phyloP scores from a whole-genome alignment of 495 filamentous ascomycete species.

The Penicillium subrubescens region DNA sequence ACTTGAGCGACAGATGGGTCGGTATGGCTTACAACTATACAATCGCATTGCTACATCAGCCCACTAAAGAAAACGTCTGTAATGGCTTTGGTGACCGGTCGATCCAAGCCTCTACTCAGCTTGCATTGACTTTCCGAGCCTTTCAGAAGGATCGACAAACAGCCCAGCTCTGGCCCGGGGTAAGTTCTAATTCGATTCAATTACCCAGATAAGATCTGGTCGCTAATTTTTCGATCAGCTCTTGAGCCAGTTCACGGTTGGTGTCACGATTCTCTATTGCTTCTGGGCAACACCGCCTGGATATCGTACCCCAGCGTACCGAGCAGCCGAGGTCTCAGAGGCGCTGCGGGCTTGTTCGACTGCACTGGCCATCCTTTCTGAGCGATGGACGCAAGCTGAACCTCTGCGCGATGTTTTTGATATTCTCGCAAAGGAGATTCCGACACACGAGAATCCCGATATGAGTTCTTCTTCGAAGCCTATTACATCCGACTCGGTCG shows the following conservation, averaged over 20 bases:
- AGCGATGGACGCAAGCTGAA: conserved; percentile 26
- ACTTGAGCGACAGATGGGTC: conserved; percentile 28
- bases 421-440: conserved; percentile 17
- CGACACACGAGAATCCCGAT: background rate
- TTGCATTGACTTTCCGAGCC: conserved; percentile 20
- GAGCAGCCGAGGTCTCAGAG: conserved; percentile 6
- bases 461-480: background rate
- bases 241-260: conserved; percentile 24
- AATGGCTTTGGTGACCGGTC: conserved; percentile 15
- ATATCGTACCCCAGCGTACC: conserved; percentile 10
- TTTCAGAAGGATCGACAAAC: conserved; percentile 28
- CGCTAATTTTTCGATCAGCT: conserved; percentile 11
- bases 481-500: conserved; percentile 4
- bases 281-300: conserved; percentile 24
- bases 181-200: background rate
- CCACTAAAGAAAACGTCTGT: conserved; percentile 17
- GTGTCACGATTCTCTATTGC: conserved; percentile 27
- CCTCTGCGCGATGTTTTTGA: conserved; percentile 28
- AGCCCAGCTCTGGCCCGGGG: conserved; percentile 28
- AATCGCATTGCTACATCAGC: conserved; percentile 19
- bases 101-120: conserved; percentile 20
- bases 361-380: conserved; percentile 20
- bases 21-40: conserved; percentile 30
- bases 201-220: background rate
- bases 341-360: conserved; percentile 23